Percentiles rank a stretch among this genome's conserved stretches.
These are phyloP conservation scores for Hymenotorrendiella dingleyae DNA, from an alignment of 2,329 filamentous ascomycete genomes.

Conservation along the genomic window DNA sequence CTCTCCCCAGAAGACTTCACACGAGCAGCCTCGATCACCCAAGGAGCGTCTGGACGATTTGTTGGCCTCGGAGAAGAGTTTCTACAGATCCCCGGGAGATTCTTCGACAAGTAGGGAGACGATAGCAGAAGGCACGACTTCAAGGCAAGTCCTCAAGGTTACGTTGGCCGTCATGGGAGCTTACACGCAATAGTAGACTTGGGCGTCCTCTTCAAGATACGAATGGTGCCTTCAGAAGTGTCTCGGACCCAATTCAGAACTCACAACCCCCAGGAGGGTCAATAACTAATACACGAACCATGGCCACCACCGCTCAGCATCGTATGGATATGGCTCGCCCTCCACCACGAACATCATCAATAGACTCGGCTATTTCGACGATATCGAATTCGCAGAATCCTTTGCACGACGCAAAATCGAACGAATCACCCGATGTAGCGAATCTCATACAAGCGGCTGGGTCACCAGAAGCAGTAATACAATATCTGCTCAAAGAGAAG, in stretches of 20 bases:
- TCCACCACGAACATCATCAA: constrained; percentile 71
- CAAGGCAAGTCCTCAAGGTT: constrained; percentile 16
- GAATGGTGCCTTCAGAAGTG: constrained; percentile 29
- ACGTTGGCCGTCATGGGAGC: neutral
- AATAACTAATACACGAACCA: constrained; percentile 17
- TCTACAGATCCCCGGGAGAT: constrained; percentile 25
- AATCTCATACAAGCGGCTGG: constrained; percentile 78
- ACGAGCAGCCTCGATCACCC: constrained; percentile 27
- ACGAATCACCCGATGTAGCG: constrained; percentile 67
- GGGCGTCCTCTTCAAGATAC: constrained; percentile 20
- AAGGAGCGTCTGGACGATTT: constrained; percentile 32
- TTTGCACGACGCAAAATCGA: constrained; percentile 43
- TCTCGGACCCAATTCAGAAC: constrained; percentile 28
- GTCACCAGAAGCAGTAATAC: constrained; percentile 81
- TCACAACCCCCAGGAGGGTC: constrained; percentile 21
- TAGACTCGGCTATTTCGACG: constrained; percentile 86
- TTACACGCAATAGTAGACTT: constrained; percentile 15
- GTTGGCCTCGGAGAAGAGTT: constrained; percentile 30
- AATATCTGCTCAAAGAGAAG: constrained; percentile 87
- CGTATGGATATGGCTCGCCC: constrained; percentile 26
- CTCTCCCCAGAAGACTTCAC: constrained; percentile 12
- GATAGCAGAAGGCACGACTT: constrained; percentile 11
- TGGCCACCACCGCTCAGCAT: constrained; percentile 26
- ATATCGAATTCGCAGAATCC: constrained; percentile 59
- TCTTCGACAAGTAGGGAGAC: constrained; percentile 17